phyloP scores from a whole-genome alignment of 2,329 filamentous ascomycete species.

The Clonostachys rosea region DNA sequence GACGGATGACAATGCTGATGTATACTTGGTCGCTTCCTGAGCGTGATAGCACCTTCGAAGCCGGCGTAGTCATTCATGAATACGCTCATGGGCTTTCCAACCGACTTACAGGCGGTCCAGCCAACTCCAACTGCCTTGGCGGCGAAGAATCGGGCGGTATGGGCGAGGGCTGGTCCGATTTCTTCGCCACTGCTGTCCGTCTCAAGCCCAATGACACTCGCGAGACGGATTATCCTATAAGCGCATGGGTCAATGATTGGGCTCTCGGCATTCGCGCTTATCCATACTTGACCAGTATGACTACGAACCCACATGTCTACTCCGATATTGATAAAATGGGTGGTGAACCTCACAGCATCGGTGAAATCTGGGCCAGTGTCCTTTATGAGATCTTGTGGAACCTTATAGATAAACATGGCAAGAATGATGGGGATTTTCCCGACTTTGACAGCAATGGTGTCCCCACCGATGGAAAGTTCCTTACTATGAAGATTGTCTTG shows the following conservation, averaged over 20 bases:
- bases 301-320: conserved; percentile 46
- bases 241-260: conserved; percentile 40
- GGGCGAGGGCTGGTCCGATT: conserved; percentile 60
- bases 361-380: conserved; percentile 45
- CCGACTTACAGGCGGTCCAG: conserved; percentile 53
- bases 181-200: conserved; percentile 57
- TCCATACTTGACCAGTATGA: conserved; percentile 44
- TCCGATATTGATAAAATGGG: conserved; percentile 26
- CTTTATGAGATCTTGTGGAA: conserved; percentile 56
- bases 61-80: conserved; percentile 56
- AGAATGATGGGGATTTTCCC: conserved; percentile 35
- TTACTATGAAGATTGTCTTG: conserved; percentile 46
- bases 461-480: conserved; percentile 46
- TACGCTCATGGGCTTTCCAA: conserved; percentile 52
- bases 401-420: conserved; percentile 50
- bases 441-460: conserved; percentile 33
- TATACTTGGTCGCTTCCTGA: conserved; percentile 42
- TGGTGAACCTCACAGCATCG: conserved; percentile 37
- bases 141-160: conserved; percentile 47
- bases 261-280: conserved; percentile 40
- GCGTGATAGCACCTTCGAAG: conserved; percentile 53
- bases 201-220: conserved; percentile 40
- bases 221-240: conserved; percentile 39
- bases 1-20: conserved; percentile 56
- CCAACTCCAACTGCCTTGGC: conserved; percentile 42